Evolutionary conservation across 495 filamentous ascomycete species (phyloP), one percentile per base, ranked within the genome.

Genomic region (Trypethelium eluteriae): DNA sequence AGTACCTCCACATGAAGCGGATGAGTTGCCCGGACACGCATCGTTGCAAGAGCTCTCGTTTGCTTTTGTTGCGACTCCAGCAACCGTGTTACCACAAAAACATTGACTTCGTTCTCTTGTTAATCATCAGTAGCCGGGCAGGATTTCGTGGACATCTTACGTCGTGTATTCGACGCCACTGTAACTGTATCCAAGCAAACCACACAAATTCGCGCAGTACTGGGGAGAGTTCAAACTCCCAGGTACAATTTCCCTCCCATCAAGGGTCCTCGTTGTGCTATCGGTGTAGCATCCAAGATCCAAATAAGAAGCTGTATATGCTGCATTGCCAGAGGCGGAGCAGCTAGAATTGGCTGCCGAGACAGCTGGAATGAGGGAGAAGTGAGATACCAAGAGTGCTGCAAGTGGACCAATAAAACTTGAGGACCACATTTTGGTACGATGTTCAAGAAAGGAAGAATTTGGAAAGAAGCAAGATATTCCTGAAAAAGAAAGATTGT

Each of bases 251-350:
- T 53, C 12, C 18, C 5, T 11, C 18, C 49, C 49, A 53, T 53
- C 18, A n/a, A 53, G 49, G 5, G 49, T 53, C 16, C 49, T 53
- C 11, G 49, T 53, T 14, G 10, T 53, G 18, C 49, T 53, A n/a
- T 53, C 49, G 49, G 49, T 53, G n/a, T 53, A 53, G 49, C 49
- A 53, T 5, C 49, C 49, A 53, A 53, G 49, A 53, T 53, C 5
- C 18, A n/a, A 53, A 18, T 14, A 53, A 5, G 49, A 14, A 53
- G 49, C 49, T 25, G 49, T 53, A 25, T 53, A 53, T 16, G 49
- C 18, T n/a, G 49, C 11, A 53, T 53, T 53, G 49, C 12, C 49
- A 18, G 49, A 53, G 5, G 49, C 49, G 11, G 49, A 53, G 18
- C 49, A 53, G 18, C 5, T 53, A 14, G 49, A 53, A 18, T 25